phyloP scores from a whole-genome alignment of 148 eudicot genomes.

The Bassia scoparia region DNA sequence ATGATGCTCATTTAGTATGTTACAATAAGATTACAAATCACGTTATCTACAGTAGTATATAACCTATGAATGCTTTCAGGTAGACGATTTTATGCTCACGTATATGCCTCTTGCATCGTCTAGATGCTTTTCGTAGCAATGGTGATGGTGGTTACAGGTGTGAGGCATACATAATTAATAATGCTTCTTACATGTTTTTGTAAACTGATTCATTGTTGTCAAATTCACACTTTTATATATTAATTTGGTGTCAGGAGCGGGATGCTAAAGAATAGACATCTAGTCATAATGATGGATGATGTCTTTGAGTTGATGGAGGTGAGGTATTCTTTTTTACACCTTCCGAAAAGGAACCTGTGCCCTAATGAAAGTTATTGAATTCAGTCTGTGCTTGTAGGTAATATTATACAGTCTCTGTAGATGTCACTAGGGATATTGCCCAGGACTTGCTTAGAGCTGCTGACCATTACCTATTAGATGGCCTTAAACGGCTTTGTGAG shows the following conservation, averaged over 20 bases:
- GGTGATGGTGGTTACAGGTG: constrained; percentile 97
- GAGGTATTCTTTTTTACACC: neutral
- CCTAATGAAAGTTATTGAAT: constrained; percentile 7
- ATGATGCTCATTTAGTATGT: neutral
- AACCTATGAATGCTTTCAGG: constrained; percentile 41
- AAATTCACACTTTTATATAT: too few species aligned
- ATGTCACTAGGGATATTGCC: constrained; percentile 68
- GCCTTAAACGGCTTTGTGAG: constrained; percentile 88
- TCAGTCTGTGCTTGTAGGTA: constrained; percentile 44
- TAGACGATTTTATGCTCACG: constrained; percentile 87
- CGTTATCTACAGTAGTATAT: neutral
- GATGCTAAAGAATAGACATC: constrained; percentile 87
- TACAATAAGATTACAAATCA: too few species aligned
- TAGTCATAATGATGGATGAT: constrained; percentile 81
- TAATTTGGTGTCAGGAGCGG: constrained; percentile 50
- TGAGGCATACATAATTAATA: constrained; percentile 22
- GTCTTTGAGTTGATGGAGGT: constrained; percentile 98
- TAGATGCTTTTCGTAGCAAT: constrained; percentile 95
- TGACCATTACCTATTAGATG: constrained; percentile 89
- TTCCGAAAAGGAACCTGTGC: neutral
- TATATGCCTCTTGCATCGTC: constrained; percentile 91
- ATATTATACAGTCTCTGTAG: constrained; percentile 81
- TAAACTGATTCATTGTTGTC: neutral
- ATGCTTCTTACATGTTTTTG: neutral
- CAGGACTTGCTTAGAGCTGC: constrained; percentile 88